A percentile compares a stretch with the other conserved stretches of the same genome.
Evolutionary conservation across 345 rosid species (phyloP).

Genomic region (Eucalyptus victrix): DNA sequence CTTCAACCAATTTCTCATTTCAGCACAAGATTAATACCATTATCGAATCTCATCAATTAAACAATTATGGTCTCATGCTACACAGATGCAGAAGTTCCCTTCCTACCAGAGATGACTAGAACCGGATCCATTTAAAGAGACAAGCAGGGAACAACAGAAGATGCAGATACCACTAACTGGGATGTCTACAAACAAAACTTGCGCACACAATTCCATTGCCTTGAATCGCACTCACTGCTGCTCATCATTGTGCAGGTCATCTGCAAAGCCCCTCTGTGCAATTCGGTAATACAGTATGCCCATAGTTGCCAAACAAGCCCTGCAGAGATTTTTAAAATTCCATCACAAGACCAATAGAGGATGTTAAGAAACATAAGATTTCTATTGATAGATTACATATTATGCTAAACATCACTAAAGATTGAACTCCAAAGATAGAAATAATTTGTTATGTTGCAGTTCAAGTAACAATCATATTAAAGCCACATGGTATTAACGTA

Average conservation of each 20-base stretch:
- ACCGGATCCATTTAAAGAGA: background rate
- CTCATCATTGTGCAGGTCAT: slow-evolving; percentile 40
- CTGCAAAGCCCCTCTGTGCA: slow-evolving; percentile 62
- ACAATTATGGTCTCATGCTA: background rate
- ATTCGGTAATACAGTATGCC: slow-evolving; percentile 92
- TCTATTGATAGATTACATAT: background rate
- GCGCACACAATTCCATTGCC: background rate
- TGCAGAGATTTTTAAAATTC: slow-evolving; percentile 11
- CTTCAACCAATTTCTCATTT: background rate
- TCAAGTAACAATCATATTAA: background rate
- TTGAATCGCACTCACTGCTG: slow-evolving; percentile 22
- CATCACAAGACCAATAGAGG: background rate
- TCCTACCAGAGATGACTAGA: background rate
- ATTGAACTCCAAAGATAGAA: background rate
- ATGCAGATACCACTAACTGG: background rate
- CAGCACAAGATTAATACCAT: background rate
- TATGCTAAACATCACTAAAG: background rate
- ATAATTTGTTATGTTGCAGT: background rate
- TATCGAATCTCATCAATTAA: background rate
- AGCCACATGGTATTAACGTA: background rate
- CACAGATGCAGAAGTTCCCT: background rate
- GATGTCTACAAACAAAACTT: background rate
- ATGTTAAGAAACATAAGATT: background rate
- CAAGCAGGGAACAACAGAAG: background rate
- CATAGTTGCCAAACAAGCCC: slow-evolving; percentile 99